Base-by-base conservation (phyloP, 2,329 filamentous ascomycete genomes). In the Juglanconis juglandina region DNA sequence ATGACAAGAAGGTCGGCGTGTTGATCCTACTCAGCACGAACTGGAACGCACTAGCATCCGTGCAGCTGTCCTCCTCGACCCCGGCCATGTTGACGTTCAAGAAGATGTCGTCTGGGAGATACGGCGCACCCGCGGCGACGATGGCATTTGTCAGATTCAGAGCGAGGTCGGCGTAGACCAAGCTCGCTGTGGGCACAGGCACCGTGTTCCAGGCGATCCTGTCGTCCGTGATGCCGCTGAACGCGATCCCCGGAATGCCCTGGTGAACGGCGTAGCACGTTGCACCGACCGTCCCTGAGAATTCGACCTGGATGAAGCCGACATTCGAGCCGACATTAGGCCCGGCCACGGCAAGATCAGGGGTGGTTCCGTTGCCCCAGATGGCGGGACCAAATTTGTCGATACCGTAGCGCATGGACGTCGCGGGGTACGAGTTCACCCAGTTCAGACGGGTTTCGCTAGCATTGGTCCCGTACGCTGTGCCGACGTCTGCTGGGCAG, bases 51-150 rank as follows among this genome's bases (percentile, higher is more conserved):
- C 74, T 73, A 0, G 79, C 70, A 30, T 75, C 73, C 11, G 74
- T 77, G 73, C 88, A 90, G 55, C 71, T 70, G 0, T 70, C 76
- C 9, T 30, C 44, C 5, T 74, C 71, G 2, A 84, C 80, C 60
- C 77, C 71, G 5, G 85, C 84, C 67, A 88, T 89, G 73, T 91
- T 91, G 66, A 91, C 86, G 65, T 90, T 91, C 37, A 91, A 78
- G 70, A 80, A 89, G 3, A 83, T 78, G 50, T 81, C 78, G 0
- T 75, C 67, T 0, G 88, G 87, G 3, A 91, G 77, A 68, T 88
- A 90, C 0, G 88, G 88, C 44, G 77, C 76, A 44, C 86, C 86
- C 0, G 81, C 77, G 1, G 71, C 76, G 34, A 88, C 68, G 44
- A 91, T 67, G 3, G 76, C 75, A 54, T 82, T 73, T 7, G 85